Evolutionary conservation across 169 alveolate genomes (phyloP).

Genomic region (Plasmodium falciparum): DNA sequence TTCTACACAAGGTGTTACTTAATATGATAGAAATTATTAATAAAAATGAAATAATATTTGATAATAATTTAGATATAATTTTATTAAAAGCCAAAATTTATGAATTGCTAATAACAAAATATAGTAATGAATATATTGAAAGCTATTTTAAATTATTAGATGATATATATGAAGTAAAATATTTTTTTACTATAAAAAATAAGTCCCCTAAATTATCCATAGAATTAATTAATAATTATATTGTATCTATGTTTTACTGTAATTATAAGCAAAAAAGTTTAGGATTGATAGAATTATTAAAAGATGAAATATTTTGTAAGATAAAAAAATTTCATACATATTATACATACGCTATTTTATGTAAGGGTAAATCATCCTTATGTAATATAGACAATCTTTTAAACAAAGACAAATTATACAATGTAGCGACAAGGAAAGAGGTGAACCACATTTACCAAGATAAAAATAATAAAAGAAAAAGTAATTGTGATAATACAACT

Average conservation of each 20-base stretch:
- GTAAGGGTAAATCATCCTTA: not conserved
- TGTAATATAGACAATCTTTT: not conserved
- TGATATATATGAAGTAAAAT: not conserved
- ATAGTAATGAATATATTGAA: conserved; percentile 25
- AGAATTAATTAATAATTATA: conserved; percentile 66
- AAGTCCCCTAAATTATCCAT: conserved; percentile 23
- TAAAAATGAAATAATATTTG: conserved; percentile 9
- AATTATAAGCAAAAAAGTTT: conserved; percentile 31
- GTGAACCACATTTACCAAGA: not conserved
- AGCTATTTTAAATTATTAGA: conserved; percentile 16
- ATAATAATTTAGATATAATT: conserved; percentile 26
- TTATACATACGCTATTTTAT: conserved; percentile 5
- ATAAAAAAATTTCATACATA: conserved; percentile 21
- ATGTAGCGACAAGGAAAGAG: not conserved
- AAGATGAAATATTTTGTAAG: conserved; percentile 46
- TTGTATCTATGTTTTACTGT: conserved; percentile 39
- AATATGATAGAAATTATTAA: conserved; percentile 15
- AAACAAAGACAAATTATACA: not conserved
- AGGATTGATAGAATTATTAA: conserved; percentile 26
- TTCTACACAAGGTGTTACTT: conserved; percentile 5
- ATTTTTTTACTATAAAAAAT: conserved; percentile 35
- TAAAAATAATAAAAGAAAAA: not conserved
- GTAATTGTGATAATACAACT: not conserved
- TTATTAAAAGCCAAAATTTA: conserved; percentile 50
- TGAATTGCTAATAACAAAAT: conserved; percentile 70